Percentiles rank a stretch among this genome's conserved stretches.
Evolutionary conservation across 1,284 basidiomycete species (phyloP).

Genomic region (Sutorius eximius): DNA sequence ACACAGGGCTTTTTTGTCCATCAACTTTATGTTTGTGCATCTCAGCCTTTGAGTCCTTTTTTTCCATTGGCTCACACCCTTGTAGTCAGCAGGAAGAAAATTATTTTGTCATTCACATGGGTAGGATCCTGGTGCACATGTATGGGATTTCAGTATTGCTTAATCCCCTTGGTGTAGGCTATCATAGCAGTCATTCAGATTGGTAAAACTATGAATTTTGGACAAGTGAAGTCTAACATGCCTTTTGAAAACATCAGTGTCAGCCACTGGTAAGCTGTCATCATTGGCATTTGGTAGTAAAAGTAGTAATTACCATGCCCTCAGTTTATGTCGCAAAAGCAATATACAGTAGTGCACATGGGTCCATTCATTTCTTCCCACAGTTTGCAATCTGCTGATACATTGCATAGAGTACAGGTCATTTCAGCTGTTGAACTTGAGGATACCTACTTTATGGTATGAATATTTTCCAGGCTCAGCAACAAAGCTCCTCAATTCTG

Average conservation of each 20-base stretch:
- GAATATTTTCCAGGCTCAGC: background rate
- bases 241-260: background rate
- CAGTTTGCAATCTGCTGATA: background rate
- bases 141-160: background rate
- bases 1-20: slow-evolving; percentile 20
- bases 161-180: slow-evolving; percentile 2
- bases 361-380: slow-evolving; percentile 1
- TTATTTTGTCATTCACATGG: slow-evolving; percentile 1
- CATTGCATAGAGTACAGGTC: background rate
- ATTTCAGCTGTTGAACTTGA: background rate
- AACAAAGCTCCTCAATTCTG: background rate
- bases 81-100: slow-evolving; percentile 13
- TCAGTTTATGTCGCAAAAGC: background rate
- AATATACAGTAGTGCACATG: background rate
- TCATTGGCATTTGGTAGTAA: background rate
- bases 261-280: background rate
- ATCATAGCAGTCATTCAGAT: background rate
- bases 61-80: background rate
- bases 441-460: background rate
- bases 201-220: slow-evolving; percentile 7
- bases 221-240: background rate
- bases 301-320: background rate
- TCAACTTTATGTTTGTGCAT: slow-evolving; percentile 10
- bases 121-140: background rate
- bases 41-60: background rate